Evolutionary conservation across 306 rosid species (phyloP), one percentile per base, ranked within the genome.

Genomic region (Oemleria cerasiformis): DNA sequence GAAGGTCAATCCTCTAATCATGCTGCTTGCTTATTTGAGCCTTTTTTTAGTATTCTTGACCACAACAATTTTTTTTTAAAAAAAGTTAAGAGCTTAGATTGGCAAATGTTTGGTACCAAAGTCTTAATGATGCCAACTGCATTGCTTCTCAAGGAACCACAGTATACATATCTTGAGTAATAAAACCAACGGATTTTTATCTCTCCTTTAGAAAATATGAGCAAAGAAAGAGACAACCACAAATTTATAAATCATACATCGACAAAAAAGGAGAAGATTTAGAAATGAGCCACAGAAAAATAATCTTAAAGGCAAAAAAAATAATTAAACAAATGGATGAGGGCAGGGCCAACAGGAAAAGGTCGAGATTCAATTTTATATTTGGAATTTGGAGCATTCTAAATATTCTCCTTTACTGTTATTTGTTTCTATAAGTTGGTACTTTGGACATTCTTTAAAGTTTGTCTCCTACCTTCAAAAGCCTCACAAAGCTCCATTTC

Each of bases 361-460:
- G 43, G 65, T 70, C 65, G 65, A 70, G 54, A 70, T 47, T 39
- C 30, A 71, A 80, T 77, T 82, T 85, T 68, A 63, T 85, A 75
- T 48, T 72, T 79, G 73, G 81, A 80, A 58, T 15, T 30, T 72
- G 7, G 57, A 70, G 78, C 78, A 84, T 78, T 74, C 60, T 73
- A 63, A 68, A 75, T 71, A 42, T 11, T 38, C 66, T n/a, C 21
- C 56, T 15, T 41, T 8, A 30, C 14, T 12, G 4, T 15, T 57
- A 40, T 77, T 65, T 55, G 79, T 77, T 71, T 78, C 72, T 42
- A 41, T n/a, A 65, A 69, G 48, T 42, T 76, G 64, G 63, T 70
- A 65, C 81, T 76, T 63, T 58, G 75, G 61, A 51, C 80, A 44
- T 76, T 10, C 83, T 79, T 81, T 66, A 84, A 88, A 82, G 80